Percentiles rank a stretch among this genome's conserved stretches.
Conservation (phyloP, 495 filamentous ascomycete genomes). For the Alectoria sarmentosa region DNA sequence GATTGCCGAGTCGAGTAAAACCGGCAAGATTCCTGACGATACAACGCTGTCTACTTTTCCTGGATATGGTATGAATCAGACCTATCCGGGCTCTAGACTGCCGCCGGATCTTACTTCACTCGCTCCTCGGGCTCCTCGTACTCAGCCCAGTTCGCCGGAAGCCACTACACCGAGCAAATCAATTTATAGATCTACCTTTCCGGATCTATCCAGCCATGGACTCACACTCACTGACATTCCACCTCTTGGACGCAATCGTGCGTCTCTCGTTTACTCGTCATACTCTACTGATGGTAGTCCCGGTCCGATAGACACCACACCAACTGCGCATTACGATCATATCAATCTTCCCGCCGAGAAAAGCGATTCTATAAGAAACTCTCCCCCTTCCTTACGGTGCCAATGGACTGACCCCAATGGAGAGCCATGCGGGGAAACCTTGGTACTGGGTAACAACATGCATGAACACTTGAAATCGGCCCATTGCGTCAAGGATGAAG, state of each 20-base stretch:
- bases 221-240: neutral
- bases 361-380: neutral
- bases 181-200: neutral
- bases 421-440: neutral
- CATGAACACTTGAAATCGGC: constrained; percentile 13
- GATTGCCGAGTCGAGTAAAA: neutral
- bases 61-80: neutral
- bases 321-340: neutral
- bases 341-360: neutral
- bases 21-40: neutral
- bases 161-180: neutral
- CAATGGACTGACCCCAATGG: constrained; percentile 2
- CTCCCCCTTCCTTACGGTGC: neutral
- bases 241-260: neutral
- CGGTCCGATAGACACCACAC: neutral
- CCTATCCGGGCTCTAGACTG: neutral
- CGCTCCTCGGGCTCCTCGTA: neutral
- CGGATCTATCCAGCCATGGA: neutral
- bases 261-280: neutral
- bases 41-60: neutral
- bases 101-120: neutral
- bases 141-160: neutral
- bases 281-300: neutral
- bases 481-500: constrained; percentile 3
- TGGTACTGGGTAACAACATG: constrained; percentile 1